phyloP scores from a whole-genome alignment of 192 early-diverging fungal species.

The Spizellomyces sp. region DNA sequence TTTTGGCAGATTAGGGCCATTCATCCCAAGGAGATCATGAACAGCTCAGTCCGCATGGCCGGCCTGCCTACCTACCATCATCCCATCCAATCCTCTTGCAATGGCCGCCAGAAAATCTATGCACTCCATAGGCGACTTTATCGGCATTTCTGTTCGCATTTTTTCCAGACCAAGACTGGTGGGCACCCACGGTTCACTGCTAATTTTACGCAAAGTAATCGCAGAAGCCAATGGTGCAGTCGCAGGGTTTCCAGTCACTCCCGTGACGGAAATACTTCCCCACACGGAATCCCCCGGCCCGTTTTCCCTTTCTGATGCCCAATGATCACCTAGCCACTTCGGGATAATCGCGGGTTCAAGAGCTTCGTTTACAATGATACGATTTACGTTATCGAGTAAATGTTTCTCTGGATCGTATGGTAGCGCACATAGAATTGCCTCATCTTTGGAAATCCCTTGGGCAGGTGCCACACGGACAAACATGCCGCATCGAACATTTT shows the following conservation, averaged over 20 bases:
- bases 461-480: too few relatives aligned
- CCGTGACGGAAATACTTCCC: too few relatives aligned
- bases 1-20: not conserved
- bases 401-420: not conserved
- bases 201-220: not conserved
- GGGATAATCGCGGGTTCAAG: too few relatives aligned
- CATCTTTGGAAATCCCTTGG: not conserved
- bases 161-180: slow-evolving; percentile 14
- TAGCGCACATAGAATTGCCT: not conserved
- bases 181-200: slow-evolving; percentile 19
- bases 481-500: too few relatives aligned
- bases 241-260: too few relatives aligned
- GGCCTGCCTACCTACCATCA: slow-evolving; percentile 3
- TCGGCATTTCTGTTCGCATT: not conserved
- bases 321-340: too few relatives aligned
- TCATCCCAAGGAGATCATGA: too few relatives aligned
- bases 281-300: too few relatives aligned
- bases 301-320: too few relatives aligned
- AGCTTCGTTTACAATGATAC: too few relatives aligned
- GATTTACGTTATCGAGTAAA: too few relatives aligned
- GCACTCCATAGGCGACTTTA: slow-evolving; percentile 8
- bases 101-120: slow-evolving; percentile 8
- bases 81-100: slow-evolving; percentile 1
- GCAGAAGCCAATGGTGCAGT: not conserved
- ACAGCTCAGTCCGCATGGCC: too few relatives aligned